Percentiles rank a stretch among this genome's conserved stretches.
phyloP scores from a whole-genome alignment of 345 rosid genomes.

The Abelmoschus esculentus region DNA sequence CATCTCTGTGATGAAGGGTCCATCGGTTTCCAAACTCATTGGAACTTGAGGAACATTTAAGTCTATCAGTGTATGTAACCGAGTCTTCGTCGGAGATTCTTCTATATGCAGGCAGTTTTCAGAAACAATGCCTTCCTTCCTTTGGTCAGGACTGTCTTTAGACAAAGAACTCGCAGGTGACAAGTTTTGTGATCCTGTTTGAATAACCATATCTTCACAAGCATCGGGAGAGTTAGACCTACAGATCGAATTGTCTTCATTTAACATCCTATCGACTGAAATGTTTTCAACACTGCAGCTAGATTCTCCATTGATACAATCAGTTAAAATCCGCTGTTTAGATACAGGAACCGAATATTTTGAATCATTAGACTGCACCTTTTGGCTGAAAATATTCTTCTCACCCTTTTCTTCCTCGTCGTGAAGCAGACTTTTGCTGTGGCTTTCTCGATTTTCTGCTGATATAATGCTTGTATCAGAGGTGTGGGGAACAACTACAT shows the following conservation, averaged over 20 bases:
- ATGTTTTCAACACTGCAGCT: slow-evolving; percentile 17
- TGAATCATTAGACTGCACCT: slow-evolving; percentile 21
- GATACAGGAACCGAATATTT: slow-evolving; percentile 24
- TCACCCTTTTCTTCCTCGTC: slow-evolving; percentile 19
- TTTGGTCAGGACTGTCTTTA: slow-evolving; percentile 26
- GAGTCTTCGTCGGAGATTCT: slow-evolving; percentile 8
- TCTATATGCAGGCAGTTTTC: slow-evolving; percentile 13
- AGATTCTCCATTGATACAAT: slow-evolving; percentile 5
- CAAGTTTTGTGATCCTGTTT: slow-evolving; percentile 23
- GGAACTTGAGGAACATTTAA: slow-evolving; percentile 44
- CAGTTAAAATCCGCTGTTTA: slow-evolving; percentile 21
- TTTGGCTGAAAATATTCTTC: slow-evolving; percentile 15
- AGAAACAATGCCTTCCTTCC: slow-evolving; percentile 20
- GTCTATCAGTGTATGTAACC: slow-evolving; percentile 27
- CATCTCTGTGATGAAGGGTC: slow-evolving; percentile 16
- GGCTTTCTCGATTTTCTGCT: not conserved
- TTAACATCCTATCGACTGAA: slow-evolving; percentile 21
- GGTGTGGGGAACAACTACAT: too few species aligned
- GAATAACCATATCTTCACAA: slow-evolving; percentile 24
- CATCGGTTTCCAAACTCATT: slow-evolving; percentile 27
- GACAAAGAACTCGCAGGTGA: slow-evolving; percentile 37
- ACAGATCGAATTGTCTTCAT: slow-evolving; percentile 21
- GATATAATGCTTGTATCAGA: too few species aligned
- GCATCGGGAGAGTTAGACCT: slow-evolving; percentile 26
- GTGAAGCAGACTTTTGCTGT: slow-evolving; percentile 3